These are phyloP conservation scores for Clonostachys solani DNA, from an alignment of 2,329 filamentous ascomycete species.

Conservation along the genomic window DNA sequence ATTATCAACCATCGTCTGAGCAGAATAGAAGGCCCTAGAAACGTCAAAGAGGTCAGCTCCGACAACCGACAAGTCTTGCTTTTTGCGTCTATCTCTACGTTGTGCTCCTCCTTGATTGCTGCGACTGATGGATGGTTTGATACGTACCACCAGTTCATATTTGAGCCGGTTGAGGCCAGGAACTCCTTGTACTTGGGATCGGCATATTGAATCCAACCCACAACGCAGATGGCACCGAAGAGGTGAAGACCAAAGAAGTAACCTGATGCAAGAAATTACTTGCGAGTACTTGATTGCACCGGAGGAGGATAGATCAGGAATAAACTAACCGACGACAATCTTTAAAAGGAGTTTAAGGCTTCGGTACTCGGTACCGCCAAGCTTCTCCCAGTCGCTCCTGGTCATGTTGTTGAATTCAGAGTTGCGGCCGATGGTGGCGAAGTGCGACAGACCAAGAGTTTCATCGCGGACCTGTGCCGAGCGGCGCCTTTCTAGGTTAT, in stretches of 20 bases:
- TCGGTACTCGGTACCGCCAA: conserved; percentile 48
- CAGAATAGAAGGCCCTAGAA: conserved; percentile 39
- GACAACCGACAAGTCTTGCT: conserved; percentile 45
- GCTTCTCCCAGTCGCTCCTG: conserved; percentile 31
- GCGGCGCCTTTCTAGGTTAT: neutral
- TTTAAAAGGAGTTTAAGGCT: conserved; percentile 43
- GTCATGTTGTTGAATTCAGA: conserved; percentile 38
- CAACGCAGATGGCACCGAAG: conserved; percentile 39
- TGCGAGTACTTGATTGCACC: too few species aligned
- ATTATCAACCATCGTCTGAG: conserved; percentile 47
- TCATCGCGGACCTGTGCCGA: conserved; percentile 9
- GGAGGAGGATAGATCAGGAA: neutral
- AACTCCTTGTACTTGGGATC: conserved; percentile 32
- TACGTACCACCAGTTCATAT: conserved; percentile 43
- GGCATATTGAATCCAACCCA: conserved; percentile 41
- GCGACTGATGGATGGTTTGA: neutral
- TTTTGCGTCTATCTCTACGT: conserved; percentile 41
- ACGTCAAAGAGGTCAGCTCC: neutral
- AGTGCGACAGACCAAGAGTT: conserved; percentile 32
- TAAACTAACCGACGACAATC: conserved; percentile 29
- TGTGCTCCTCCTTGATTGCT: conserved; percentile 20
- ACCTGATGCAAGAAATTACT: conserved; percentile 11
- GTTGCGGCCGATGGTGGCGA: conserved; percentile 38
- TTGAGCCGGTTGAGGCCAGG: conserved; percentile 28
- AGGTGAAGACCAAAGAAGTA: conserved; percentile 41